Percentiles rank a stretch among this genome's conserved stretches.
Evolutionary conservation across 805 yeast species (phyloP).

Genomic region (Wickerhamiella azymoides): DNA sequence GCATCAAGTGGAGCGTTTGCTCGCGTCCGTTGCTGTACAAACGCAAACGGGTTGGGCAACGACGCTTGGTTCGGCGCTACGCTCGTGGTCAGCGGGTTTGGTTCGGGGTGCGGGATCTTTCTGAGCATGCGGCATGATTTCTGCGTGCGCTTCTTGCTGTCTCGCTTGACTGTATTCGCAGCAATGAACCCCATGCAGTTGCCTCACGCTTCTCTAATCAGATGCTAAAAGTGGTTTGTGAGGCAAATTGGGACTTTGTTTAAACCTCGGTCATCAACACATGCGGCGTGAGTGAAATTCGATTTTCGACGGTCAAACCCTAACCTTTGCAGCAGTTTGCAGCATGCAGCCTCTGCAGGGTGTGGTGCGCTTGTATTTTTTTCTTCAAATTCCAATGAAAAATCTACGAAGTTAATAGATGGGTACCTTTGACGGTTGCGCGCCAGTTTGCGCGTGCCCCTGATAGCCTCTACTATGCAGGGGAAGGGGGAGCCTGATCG

Average conservation of each 20-base stretch:
- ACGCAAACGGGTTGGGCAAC: conserved; percentile 4
- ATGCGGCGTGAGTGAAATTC: too few relatives aligned
- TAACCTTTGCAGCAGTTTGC: background rate
- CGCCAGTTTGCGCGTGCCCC: too few relatives aligned
- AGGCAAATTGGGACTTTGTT: background rate
- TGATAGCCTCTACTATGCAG: too few relatives aligned
- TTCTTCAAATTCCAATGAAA: too few relatives aligned
- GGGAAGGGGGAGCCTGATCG: too few relatives aligned
- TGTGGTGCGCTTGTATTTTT: too few relatives aligned
- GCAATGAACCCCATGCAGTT: background rate
- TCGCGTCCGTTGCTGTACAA: background rate
- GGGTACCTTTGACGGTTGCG: too few relatives aligned
- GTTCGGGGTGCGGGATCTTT: background rate
- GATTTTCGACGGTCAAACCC: background rate
- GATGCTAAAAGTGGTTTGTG: too few relatives aligned
- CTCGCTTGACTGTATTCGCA: background rate
- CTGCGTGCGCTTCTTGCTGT: background rate
- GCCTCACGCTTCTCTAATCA: too few relatives aligned
- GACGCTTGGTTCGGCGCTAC: background rate
- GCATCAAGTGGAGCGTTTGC: conserved; percentile 6
- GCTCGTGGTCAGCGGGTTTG: background rate
- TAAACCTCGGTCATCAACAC: too few relatives aligned
- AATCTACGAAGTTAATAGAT: too few relatives aligned
- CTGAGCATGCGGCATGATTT: background rate
- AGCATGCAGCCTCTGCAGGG: too few relatives aligned